Evolutionary conservation across 2,329 filamentous ascomycete species (phyloP), one percentile per base, ranked within the genome.

Genomic region (Pezicula neosporulosa): DNA sequence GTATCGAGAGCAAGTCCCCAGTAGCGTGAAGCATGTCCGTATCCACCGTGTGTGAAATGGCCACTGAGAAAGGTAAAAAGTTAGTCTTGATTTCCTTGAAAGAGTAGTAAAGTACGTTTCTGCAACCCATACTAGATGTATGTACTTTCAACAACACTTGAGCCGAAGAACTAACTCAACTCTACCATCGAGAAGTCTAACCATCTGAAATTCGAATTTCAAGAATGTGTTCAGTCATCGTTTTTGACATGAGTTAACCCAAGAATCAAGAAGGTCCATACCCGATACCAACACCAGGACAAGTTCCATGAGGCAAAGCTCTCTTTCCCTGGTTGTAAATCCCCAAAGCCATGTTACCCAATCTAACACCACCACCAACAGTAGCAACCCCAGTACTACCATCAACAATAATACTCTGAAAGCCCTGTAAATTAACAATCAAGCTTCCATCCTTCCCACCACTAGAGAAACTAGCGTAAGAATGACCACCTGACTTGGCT

Each of bases 1-100:
- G 73, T 72, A 52, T 82, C 79, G 43, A 81, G 66, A 2, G 77
- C 69, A 2, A 76, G 64, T 16, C 79, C 78, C 72, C 76, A 80
- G 28, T 72, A 66, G 4, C 79, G 70, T 3, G 72, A 74, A 10
- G 64, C 62, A 43, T 68, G 63, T 2, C 74, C 74, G 53, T 68
- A 76, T 3, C 73, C 75, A 7, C 76, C 76, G 46, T 77, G 74
- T 1, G 73, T 67, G 39, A 72, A 69, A 54, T 77, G 75, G 0
- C 75, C 75, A 1, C 69, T 33, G 5, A 3, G 30, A 13, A 33
- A 7, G 30, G 2, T 33, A 10, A 33, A 6, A 13, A 33, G 30
- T 13, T 9, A 33, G 30, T 13, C 12, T 33, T 33, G 2, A 1
- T 10, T 33, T 13, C 4, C 30, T 13, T 3, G 30, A 33, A 33